These are phyloP conservation scores for Pseudozyma flocculosa DNA, from an alignment of 1,284 basidiomycete genomes.

Conservation along the genomic window DNA sequence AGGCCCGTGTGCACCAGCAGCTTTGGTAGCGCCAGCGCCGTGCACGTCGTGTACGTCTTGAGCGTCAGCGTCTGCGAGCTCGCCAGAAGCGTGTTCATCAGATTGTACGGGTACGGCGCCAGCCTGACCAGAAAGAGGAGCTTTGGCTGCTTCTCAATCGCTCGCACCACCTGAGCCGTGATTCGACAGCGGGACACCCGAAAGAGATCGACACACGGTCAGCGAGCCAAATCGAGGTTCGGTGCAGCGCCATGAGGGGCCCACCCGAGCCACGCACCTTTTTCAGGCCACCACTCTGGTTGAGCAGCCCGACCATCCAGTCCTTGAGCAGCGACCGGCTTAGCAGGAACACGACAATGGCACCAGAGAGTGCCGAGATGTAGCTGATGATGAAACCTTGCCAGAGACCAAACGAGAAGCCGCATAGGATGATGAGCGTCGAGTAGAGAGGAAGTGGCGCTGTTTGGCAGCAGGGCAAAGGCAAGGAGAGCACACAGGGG, in stretches of 20 bases:
- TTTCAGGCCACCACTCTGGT: slow-evolving; percentile 60
- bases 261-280: slow-evolving; percentile 25
- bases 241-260: too few species aligned
- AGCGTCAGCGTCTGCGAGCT: slow-evolving; percentile 80
- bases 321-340: slow-evolving; percentile 72
- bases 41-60: slow-evolving; percentile 75
- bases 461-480: slow-evolving; percentile 47
- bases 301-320: slow-evolving; percentile 71
- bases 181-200: too few species aligned
- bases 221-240: too few species aligned
- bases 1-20: slow-evolving; percentile 80
- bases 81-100: slow-evolving; percentile 84
- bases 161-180: slow-evolving; percentile 73
- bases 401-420: slow-evolving; percentile 80
- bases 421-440: slow-evolving; percentile 80
- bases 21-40: slow-evolving; percentile 78
- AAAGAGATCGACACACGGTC: too few species aligned
- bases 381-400: slow-evolving; percentile 79
- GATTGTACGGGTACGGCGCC: slow-evolving; percentile 68
- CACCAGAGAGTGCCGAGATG: slow-evolving; percentile 76
- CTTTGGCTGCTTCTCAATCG: slow-evolving; percentile 80
- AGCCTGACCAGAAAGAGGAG: slow-evolving; percentile 82
- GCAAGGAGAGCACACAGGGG: neutral
- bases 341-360: slow-evolving; percentile 73
- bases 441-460: slow-evolving; percentile 83